These are phyloP conservation scores for Botrytis tulipae DNA, from an alignment of 2,329 filamentous ascomycete genomes.

Conservation along the genomic window DNA sequence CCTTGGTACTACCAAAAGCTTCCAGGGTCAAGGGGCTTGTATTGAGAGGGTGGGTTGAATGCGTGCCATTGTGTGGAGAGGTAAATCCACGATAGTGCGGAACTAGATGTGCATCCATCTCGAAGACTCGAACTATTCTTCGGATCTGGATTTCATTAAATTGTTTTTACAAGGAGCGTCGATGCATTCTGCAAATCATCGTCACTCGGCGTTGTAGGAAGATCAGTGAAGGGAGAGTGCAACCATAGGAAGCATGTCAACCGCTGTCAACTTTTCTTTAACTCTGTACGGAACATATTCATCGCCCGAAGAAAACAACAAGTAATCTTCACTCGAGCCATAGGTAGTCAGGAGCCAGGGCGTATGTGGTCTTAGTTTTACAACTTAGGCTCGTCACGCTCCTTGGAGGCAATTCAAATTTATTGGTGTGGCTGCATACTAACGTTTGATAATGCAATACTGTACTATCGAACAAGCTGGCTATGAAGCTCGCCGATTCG, in stretches of 20 bases:
- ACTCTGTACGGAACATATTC: neutral
- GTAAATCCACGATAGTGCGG: conserved; percentile 16
- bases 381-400: conserved; percentile 10
- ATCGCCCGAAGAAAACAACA: conserved; percentile 7
- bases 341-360: neutral
- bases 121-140: conserved; percentile 4
- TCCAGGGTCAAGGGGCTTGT: neutral
- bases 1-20: conserved; percentile 2
- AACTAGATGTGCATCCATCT: conserved; percentile 14
- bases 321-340: neutral
- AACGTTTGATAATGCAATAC: conserved; percentile 14
- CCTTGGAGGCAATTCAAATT: conserved; percentile 12
- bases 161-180: conserved; percentile 6
- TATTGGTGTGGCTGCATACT: conserved; percentile 20
- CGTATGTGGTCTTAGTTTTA: conserved; percentile 5
- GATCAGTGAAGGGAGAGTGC: conserved; percentile 10
- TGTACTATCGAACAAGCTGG: conserved; percentile 21
- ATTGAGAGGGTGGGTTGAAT: conserved; percentile 6
- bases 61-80: conserved; percentile 7
- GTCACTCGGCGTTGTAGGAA: conserved; percentile 17
- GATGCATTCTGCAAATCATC: conserved; percentile 20
- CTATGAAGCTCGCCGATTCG: conserved; percentile 18
- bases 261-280: conserved; percentile 16
- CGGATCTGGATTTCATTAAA: conserved; percentile 8
- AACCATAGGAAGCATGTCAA: conserved; percentile 12